Conservation (phyloP, 345 rosid genomes). For the Boechera stricta region DNA sequence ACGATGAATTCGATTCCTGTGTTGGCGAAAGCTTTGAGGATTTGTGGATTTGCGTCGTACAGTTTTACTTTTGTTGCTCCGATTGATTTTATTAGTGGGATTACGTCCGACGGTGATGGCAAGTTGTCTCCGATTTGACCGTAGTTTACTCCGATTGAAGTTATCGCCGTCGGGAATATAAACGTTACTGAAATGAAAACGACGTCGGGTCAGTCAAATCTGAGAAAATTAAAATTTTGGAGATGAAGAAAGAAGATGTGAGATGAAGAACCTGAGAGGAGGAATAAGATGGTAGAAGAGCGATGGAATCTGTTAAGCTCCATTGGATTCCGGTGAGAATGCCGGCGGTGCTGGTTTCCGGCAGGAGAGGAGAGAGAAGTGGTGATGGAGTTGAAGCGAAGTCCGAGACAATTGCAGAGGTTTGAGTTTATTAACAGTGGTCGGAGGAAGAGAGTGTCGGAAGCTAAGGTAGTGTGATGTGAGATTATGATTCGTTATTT, state of each 20-base stretch:
- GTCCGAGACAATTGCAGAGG: conserved; percentile 12
- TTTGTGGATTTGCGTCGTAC: conserved; percentile 80
- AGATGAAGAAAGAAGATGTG: neutral
- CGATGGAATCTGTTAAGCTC: conserved; percentile 27
- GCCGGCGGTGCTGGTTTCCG: conserved; percentile 27
- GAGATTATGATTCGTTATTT: conserved; percentile 30
- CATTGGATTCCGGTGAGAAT: conserved; percentile 25
- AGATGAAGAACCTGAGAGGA: conserved; percentile 38
- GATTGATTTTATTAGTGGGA: conserved; percentile 79
- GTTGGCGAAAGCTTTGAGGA: conserved; percentile 78
- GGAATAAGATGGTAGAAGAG: conserved; percentile 21
- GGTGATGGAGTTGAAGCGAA: conserved; percentile 11
- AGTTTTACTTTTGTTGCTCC: conserved; percentile 89
- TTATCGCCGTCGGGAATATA: conserved; percentile 45
- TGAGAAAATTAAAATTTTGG: neutral
- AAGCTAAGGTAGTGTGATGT: conserved; percentile 15
- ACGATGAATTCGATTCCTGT: conserved; percentile 79
- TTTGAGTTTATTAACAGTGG: conserved; percentile 25
- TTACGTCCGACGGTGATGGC: conserved; percentile 69
- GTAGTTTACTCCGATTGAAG: conserved; percentile 83
- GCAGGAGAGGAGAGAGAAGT: conserved; percentile 28
- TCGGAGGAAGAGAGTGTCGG: neutral
- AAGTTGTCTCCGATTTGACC: conserved; percentile 92
- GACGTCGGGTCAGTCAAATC: conserved; percentile 1
- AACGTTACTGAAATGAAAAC: conserved; percentile 27